Conservation (phyloP, 1,139 yeast species). For the Blastobotrys persicus region DNA sequence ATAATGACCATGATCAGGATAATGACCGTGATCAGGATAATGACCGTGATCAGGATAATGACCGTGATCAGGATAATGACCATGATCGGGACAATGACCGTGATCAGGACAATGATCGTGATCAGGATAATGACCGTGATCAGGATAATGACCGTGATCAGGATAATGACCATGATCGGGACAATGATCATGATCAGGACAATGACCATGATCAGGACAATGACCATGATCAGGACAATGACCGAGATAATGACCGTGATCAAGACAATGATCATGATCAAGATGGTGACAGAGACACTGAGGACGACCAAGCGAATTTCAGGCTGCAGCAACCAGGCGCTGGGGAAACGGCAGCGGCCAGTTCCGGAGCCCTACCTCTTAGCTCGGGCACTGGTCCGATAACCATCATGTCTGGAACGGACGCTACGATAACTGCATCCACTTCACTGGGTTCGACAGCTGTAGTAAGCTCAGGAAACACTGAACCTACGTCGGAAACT, state of each 20-base stretch:
- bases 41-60: neutral
- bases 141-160: neutral
- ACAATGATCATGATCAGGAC: neutral
- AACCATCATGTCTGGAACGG: no score
- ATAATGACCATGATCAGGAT: neutral
- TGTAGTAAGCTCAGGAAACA: no score
- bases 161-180: neutral
- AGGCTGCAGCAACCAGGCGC: neutral
- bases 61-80: neutral
- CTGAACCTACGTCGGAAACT: no score
- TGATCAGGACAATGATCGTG: constrained; percentile 5
- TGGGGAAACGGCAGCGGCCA: neutral
- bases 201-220: neutral
- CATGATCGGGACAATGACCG: neutral
- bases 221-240: neutral
- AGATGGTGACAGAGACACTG: no score
- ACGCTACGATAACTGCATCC: no score
- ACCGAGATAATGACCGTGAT: neutral
- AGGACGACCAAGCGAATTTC: no score
- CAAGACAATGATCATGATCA: neutral
- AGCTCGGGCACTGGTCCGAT: no score
- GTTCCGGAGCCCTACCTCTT: no score
- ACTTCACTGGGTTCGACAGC: no score
- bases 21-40: neutral
- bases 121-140: neutral